phyloP scores from a whole-genome alignment of 2,329 filamentous ascomycete species.

The Penicillium sp. region DNA sequence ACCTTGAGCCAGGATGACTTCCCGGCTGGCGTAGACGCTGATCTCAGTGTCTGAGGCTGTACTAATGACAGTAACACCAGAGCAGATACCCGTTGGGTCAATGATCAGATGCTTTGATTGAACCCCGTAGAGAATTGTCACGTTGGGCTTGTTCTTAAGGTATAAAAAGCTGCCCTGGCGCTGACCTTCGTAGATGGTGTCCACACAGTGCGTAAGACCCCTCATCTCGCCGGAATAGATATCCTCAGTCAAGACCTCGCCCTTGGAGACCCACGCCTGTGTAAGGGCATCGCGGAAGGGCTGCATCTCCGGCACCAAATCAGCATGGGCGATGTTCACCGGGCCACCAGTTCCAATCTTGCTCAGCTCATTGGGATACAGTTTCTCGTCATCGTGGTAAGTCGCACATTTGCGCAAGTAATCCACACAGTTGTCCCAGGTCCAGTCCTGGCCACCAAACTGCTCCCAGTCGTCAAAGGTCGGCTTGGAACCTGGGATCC shows the following conservation, averaged over 20 bases:
- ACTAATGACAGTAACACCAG: conserved; percentile 52
- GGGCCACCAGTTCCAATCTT: conserved; percentile 57
- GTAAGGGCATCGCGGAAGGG: conserved; percentile 49
- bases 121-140: conserved; percentile 52
- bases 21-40: conserved; percentile 51
- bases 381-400: conserved; percentile 57
- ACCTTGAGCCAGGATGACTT: conserved; percentile 53
- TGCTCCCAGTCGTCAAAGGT: conserved; percentile 57
- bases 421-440: conserved; percentile 51
- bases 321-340: conserved; percentile 56
- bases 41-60: conserved; percentile 41
- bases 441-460: conserved; percentile 55
- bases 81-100: conserved; percentile 44
- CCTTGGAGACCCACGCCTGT: conserved; percentile 56
- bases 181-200: conserved; percentile 59
- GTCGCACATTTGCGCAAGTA: conserved; percentile 59
- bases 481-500: conserved; percentile 59
- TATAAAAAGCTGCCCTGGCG: conserved; percentile 56
- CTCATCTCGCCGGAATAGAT: conserved; percentile 58
- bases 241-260: conserved; percentile 53
- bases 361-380: conserved; percentile 49
- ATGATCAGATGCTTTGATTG: conserved; percentile 58
- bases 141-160: conserved; percentile 56
- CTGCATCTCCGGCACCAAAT: conserved; percentile 55
- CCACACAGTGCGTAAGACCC: conserved; percentile 56